Evolutionary conservation across 2,329 filamentous ascomycete species (phyloP), one percentile per base, ranked within the genome.

Genomic region (Epichloe sibirici): DNA sequence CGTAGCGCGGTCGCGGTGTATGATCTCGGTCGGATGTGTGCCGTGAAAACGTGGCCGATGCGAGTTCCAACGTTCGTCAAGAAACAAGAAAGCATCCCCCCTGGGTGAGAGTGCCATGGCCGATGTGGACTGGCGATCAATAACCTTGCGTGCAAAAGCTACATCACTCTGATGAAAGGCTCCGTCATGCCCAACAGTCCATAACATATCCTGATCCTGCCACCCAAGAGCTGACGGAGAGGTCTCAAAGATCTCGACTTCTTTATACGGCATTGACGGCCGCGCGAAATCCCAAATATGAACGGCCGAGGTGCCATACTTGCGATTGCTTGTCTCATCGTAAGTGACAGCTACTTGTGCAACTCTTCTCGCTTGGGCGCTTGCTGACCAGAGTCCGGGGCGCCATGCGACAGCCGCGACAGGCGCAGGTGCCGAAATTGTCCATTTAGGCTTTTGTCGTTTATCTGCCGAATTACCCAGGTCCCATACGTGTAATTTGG

Each of bases 221-320:
- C 83, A 86, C 6, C 83, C 65, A 15, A 86, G 63, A 2, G 75
- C 75, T 8, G 73, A 74, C 1, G 82, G 82, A 3, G 80, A 75
- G 31, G 63, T 71, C 23, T 79, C 75, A 57, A 83, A 85, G 40
- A 76, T 68, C 54, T 82, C 77, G 46, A 86, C 75, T 58, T 83
- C 78, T 57, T 83, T 83, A 61, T 82, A 85, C 0, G 82, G 81
- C 71, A 86, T 75, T 1, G 80, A 78, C 1, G 82, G 80, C 35
- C 83, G 72, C 6, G 80, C 82, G n/a, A 86, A 66, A 61, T 86
- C 83, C 81, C 82, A 86, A 21, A 86, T 71, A 53, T 86, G 81
- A 13, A 85, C 79, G 0, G 74, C 71, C 31, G 74, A 77, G 44
- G 78, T 77, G 43, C 79, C 80, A 51, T 76, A 75, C 8, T 74